These are phyloP conservation scores for Trypanosoma boissoni DNA, from an alignment of 208 protist species.

Conservation along the genomic window DNA sequence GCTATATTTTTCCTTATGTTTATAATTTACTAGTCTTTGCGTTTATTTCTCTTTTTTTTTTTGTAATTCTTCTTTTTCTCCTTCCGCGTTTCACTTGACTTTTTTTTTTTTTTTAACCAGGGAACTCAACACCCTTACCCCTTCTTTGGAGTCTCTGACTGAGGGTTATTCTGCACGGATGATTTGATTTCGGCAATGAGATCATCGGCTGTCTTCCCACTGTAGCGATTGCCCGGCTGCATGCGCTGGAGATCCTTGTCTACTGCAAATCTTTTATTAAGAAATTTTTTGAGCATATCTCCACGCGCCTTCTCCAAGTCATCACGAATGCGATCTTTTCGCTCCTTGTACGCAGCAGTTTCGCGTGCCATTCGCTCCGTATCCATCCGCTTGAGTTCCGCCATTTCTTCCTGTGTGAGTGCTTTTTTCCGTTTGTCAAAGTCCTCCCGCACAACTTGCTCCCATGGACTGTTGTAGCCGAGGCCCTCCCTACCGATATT, in stretches of 20 bases:
- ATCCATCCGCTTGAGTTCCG: constrained; percentile 92
- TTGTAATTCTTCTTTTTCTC: constrained; percentile 4
- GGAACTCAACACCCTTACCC: too few species aligned
- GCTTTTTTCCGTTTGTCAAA: constrained; percentile 92
- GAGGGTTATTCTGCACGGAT: constrained; percentile 45
- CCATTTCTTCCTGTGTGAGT: constrained; percentile 91
- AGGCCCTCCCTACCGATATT: constrained; percentile 84
- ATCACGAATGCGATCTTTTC: constrained; percentile 87
- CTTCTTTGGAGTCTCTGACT: constrained; percentile 15
- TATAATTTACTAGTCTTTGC: background rate
- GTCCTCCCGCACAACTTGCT: constrained; percentile 89
- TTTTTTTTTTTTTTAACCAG: too few species aligned
- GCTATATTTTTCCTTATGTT: background rate
- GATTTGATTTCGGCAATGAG: constrained; percentile 81
- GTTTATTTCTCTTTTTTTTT: background rate
- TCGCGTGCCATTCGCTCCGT: constrained; percentile 90
- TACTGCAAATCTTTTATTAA: constrained; percentile 91
- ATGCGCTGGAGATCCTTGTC: constrained; percentile 92
- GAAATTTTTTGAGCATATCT: constrained; percentile 92
- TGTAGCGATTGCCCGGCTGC: constrained; percentile 81
- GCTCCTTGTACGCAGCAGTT: constrained; percentile 88
- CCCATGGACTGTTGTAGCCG: constrained; percentile 84
- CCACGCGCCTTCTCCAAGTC: constrained; percentile 87
- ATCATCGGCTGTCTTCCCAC: constrained; percentile 84
- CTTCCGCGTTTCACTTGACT: background rate